phyloP scores from a whole-genome alignment of 2,329 filamentous ascomycete genomes.

The Eutypella sp. region DNA sequence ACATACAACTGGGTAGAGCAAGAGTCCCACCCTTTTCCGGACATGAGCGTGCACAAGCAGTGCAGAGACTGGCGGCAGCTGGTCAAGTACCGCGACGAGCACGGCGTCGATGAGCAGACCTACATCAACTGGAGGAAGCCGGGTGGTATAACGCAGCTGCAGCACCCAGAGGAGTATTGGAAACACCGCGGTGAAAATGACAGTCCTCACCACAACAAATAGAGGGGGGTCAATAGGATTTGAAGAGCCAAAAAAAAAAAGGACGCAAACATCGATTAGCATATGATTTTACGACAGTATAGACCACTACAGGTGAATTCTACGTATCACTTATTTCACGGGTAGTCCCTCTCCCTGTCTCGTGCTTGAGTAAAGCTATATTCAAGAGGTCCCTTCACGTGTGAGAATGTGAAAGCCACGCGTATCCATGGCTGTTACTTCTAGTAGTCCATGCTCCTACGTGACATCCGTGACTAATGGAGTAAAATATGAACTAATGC shows the following conservation, averaged over 20 bases:
- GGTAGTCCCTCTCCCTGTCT: too few species aligned
- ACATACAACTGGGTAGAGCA: constrained; percentile 30
- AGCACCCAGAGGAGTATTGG: constrained; percentile 8
- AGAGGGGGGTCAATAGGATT: too few species aligned
- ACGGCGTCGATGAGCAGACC: constrained; percentile 4
- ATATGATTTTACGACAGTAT: not conserved
- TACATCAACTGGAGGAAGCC: constrained; percentile 10
- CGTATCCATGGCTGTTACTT: too few species aligned
- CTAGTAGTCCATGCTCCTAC: too few species aligned
- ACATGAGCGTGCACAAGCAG: constrained; percentile 29
- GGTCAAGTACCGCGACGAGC: constrained; percentile 7
- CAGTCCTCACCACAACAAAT: constrained; percentile 4
- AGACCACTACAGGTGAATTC: too few species aligned
- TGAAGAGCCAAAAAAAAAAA: too few species aligned
- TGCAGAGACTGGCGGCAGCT: constrained; percentile 28
- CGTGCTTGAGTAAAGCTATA: too few species aligned
- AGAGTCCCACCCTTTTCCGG: constrained; percentile 23
- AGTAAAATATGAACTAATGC: not conserved
- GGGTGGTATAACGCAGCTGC: constrained; percentile 5
- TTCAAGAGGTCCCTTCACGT: too few species aligned
- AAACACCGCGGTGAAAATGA: constrained; percentile 8
- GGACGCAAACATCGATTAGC: too few species aligned
- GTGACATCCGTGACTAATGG: not conserved
- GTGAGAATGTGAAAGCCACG: too few species aligned
- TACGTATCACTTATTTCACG: too few species aligned